Base-by-base conservation (phyloP, 2,329 filamentous ascomycete species). In the Clarireedia sp. region DNA sequence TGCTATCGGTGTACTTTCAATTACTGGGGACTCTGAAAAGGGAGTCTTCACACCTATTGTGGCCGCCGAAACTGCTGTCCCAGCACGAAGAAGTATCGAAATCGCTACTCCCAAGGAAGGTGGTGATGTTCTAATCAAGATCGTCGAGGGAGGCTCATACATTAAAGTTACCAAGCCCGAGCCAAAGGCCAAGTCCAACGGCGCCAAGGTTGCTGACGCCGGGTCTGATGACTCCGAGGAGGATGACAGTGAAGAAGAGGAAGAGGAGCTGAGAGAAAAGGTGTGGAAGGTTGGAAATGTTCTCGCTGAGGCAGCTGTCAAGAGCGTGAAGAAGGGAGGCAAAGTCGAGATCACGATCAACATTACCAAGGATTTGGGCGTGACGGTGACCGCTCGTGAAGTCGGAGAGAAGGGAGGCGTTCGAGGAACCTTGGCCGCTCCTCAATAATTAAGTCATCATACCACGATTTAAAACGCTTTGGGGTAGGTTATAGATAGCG, bases 291-390 rank as follows among this genome's bases (percentile, higher is more conserved):
- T 90, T 48, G 88, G 89, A 64, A 83, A 79, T 61, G 78, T 85
- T 29, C 81, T 99, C 58, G 91, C 90, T 58, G 94, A 99, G 77
- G 86, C 89, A 10, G 87, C 86, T 33, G 75, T 99, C 70, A 87
- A 82, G 72, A 89, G 79, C 57, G 82, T 95, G 64, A 92, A 92
- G 83, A 90, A 92, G 75, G 87, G 83, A 57, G 82, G 82, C 67
- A 96, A 96, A 78, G 83, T 99, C 62, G 94, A 99, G 78, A 85
- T 97, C 54, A 95, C 90, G 70, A 82, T 97, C 67, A 95, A 92
- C 71, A 86, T 97, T 62, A 81, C 80, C 54, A 85, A 82, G 24
- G 90, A 97, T 69, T 76, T 96, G 55, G 78, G 78, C 62, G 80
- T 96, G 59, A 89, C 87, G 49, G 79, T 96, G 63, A 88, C 91